Conservation (phyloP, 306 rosid species). For the Psophocarpus tetragonolobus region DNA sequence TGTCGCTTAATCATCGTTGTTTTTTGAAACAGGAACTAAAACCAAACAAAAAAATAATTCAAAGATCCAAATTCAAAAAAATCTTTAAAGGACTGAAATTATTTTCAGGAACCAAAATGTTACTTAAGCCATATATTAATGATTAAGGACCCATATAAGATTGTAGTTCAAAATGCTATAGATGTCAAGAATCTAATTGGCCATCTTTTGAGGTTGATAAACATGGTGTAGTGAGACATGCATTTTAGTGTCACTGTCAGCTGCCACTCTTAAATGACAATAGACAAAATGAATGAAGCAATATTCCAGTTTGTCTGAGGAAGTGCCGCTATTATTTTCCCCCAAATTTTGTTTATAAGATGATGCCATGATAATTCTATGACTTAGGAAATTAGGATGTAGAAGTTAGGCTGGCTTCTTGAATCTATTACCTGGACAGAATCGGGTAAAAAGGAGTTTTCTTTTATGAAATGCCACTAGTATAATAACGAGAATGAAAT, state of each 20-base stretch:
- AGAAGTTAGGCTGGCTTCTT: conserved; percentile 15
- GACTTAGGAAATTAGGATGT: conserved; percentile 19
- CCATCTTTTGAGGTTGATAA: background rate
- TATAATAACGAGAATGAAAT: background rate
- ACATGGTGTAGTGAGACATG: background rate
- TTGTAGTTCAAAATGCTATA: background rate
- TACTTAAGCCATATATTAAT: too few species aligned
- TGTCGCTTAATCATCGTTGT: too few species aligned
- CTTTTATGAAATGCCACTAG: conserved; percentile 1
- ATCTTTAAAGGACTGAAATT: too few species aligned
- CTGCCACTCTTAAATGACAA: background rate
- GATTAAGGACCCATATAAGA: background rate
- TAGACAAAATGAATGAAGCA: conserved; percentile 5
- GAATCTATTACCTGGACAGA: background rate
- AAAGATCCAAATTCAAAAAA: too few species aligned
- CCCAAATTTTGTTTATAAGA: background rate
- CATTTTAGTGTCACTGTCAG: background rate
- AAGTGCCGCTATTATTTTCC: background rate
- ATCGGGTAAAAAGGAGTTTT: background rate
- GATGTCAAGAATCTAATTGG: background rate
- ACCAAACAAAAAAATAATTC: too few species aligned
- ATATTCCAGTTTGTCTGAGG: conserved; percentile 10
- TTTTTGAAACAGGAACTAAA: too few species aligned
- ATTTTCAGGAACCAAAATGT: too few species aligned
- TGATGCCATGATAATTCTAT: background rate